Evolutionary conservation across 2,329 filamentous ascomycete genomes (phyloP).

Genomic region (Botrytis aclada): DNA sequence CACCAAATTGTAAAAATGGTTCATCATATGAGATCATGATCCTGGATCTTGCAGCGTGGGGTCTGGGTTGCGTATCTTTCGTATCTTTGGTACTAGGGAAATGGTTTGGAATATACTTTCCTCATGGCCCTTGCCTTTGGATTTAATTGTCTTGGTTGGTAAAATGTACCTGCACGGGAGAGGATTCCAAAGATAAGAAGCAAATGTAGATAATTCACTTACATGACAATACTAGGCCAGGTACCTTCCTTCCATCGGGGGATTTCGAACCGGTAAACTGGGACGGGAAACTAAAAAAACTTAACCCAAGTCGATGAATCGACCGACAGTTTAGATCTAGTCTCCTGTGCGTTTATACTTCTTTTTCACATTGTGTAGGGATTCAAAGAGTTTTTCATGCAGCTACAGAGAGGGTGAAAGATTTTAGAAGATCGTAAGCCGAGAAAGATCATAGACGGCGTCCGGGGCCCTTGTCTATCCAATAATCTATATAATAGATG

Average conservation of each 20-base stretch:
- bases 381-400: background rate
- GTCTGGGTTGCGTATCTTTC: background rate
- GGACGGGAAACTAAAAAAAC: background rate
- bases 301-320: background rate
- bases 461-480: background rate
- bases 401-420: background rate
- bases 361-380: background rate
- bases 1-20: background rate
- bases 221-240: background rate
- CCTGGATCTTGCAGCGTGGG: conserved; percentile 1
- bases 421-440: background rate
- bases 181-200: conserved; percentile 1
- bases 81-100: background rate
- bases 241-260: background rate
- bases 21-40: conserved; percentile 7
- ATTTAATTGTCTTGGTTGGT: background rate
- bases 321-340: background rate
- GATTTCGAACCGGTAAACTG: background rate
- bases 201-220: background rate
- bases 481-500: conserved; percentile 8
- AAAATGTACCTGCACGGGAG: background rate
- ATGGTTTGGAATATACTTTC: background rate
- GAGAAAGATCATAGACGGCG: background rate
- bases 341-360: background rate
- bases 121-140: background rate